Conservation (phyloP, 2,329 filamentous ascomycete genomes). For the Aspergillus melleus region DNA sequence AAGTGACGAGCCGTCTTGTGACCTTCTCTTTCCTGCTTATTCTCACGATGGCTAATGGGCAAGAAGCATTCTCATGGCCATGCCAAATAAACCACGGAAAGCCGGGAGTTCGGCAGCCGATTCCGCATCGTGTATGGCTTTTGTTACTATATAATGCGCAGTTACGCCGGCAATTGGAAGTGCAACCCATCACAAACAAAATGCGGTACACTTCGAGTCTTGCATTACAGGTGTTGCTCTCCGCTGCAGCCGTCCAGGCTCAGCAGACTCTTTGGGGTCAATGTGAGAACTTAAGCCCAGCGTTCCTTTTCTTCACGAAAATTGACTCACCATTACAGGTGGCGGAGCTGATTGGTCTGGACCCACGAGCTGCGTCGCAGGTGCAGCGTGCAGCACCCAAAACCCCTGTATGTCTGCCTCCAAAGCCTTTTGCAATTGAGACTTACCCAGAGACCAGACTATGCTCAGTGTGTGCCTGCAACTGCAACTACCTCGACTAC, state of each 20-base stretch:
- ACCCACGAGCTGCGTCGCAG: background rate
- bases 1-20: background rate
- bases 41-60: background rate
- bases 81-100: background rate
- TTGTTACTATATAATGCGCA: background rate
- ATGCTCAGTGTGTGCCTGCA: constrained; percentile 3
- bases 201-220: background rate
- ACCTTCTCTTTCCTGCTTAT: background rate
- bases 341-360: constrained; percentile 1
- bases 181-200: background rate
- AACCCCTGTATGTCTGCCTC: background rate
- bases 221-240: background rate
- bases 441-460: background rate
- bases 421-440: background rate
- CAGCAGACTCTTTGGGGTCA: constrained; percentile 5
- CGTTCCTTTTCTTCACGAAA: background rate
- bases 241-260: background rate
- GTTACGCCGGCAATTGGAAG: background rate
- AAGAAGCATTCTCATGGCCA: background rate
- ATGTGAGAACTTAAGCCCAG: background rate
- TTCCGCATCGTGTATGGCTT: background rate
- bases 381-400: constrained; percentile 1
- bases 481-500: background rate
- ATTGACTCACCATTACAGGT: background rate
- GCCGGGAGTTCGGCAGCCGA: background rate